Evolutionary conservation across 306 rosid species (phyloP).

Genomic region (Fagus sylvatica): DNA sequence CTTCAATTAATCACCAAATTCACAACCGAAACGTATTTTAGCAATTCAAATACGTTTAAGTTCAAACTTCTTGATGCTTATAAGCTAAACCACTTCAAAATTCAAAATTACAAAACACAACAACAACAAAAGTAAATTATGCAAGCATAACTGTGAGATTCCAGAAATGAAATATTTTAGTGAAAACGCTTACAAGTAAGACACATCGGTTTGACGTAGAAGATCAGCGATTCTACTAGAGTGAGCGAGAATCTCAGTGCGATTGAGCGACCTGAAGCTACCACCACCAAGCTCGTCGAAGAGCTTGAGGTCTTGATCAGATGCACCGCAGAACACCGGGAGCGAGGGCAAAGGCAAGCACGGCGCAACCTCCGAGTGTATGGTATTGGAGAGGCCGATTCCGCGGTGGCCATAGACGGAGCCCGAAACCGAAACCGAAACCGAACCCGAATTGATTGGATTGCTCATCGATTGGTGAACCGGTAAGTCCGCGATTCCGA

Average conservation of each 20-base stretch:
- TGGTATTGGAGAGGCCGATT: conserved; percentile 65
- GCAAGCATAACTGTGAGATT: neutral
- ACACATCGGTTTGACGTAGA: conserved; percentile 78
- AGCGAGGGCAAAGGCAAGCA: conserved; percentile 92
- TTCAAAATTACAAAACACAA: neutral
- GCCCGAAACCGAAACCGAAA: conserved; percentile 21
- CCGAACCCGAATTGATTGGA: conserved; percentile 40
- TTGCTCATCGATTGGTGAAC: conserved; percentile 62
- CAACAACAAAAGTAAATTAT: neutral
- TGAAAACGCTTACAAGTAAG: conserved; percentile 69
- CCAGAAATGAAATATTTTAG: conserved; percentile 13
- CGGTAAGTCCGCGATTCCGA: conserved; percentile 34
- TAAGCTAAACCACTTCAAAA: conserved; percentile 8
- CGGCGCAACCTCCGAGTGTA: conserved; percentile 87
- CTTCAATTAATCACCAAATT: neutral
- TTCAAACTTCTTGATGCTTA: neutral
- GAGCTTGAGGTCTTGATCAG: conserved; percentile 66
- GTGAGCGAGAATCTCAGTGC: conserved; percentile 58
- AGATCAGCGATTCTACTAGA: conserved; percentile 81
- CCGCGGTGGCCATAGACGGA: conserved; percentile 50
- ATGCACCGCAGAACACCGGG: conserved; percentile 85
- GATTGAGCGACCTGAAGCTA: conserved; percentile 36
- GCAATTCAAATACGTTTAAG: neutral
- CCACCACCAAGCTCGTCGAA: conserved; percentile 49
- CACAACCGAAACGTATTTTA: neutral